phyloP scores from a whole-genome alignment of 2,329 filamentous ascomycete species.

The Ophiostoma perfectum region DNA sequence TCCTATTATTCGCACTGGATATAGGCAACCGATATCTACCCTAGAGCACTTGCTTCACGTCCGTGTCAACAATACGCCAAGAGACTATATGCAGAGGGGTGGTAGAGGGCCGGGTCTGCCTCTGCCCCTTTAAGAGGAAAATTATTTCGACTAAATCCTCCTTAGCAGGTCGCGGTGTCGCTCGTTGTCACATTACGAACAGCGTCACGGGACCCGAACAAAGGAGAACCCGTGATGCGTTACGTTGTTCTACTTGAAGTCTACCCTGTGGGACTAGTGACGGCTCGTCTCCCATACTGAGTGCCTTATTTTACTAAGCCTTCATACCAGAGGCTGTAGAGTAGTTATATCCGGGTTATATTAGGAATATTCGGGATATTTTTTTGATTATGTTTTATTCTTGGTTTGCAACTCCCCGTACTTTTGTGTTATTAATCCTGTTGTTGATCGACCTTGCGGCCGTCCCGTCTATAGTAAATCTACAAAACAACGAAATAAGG shows the following conservation, averaged over 20 bases:
- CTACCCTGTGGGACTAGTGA: background rate
- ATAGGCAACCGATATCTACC: background rate
- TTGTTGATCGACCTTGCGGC: slow-evolving; percentile 2
- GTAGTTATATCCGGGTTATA: background rate
- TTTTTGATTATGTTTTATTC: background rate
- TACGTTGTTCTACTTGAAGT: background rate
- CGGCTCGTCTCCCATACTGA: background rate
- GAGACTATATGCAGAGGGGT: no score
- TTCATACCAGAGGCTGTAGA: background rate
- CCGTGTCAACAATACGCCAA: no score
- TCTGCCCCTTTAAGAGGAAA: background rate
- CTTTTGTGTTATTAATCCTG: background rate
- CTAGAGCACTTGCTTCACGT: background rate
- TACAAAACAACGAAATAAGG: background rate
- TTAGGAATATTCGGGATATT: background rate
- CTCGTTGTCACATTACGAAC: background rate
- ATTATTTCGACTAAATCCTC: background rate
- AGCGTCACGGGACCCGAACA: background rate
- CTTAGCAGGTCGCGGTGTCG: background rate
- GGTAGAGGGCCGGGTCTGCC: background rate
- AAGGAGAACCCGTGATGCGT: background rate
- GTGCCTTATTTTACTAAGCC: background rate
- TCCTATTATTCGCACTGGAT: background rate
- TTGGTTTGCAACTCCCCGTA: background rate
- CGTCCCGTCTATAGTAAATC: background rate